Conservation (phyloP, 1,284 basidiomycete species). For the Neolentinus lepideus region DNA sequence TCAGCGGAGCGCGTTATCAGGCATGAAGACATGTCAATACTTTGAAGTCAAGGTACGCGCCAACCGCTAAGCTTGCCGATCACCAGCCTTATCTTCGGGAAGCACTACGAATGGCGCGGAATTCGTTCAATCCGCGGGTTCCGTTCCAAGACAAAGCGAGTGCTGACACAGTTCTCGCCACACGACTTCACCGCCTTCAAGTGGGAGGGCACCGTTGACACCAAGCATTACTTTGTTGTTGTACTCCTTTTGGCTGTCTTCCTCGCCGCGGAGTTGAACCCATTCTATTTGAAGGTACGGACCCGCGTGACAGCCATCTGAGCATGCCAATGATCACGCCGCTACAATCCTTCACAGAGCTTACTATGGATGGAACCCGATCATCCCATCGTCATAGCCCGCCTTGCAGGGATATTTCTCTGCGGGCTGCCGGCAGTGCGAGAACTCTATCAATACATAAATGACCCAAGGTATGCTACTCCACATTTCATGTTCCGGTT, state of each 20-base stretch:
- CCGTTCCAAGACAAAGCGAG: conserved; percentile 68
- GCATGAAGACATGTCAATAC: conserved; percentile 81
- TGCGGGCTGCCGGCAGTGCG: conserved; percentile 77
- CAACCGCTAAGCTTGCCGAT: neutral
- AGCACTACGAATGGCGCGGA: conserved; percentile 84
- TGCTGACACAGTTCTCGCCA: conserved; percentile 76
- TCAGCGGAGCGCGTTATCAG: conserved; percentile 16
- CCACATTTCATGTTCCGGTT: conserved; percentile 8
- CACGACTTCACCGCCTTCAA: conserved; percentile 83
- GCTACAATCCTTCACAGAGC: conserved; percentile 29
- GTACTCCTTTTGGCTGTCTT: conserved; percentile 74
- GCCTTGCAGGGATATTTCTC: conserved; percentile 70
- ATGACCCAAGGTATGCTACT: conserved; percentile 54
- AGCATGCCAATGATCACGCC: neutral
- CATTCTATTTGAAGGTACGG: conserved; percentile 74
- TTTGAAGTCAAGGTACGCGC: conserved; percentile 71
- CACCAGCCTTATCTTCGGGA: neutral
- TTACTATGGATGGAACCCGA: conserved; percentile 85
- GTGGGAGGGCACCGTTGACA: conserved; percentile 77
- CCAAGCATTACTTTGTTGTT: conserved; percentile 68
- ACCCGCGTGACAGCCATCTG: conserved; percentile 4
- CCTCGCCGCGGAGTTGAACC: conserved; percentile 75
- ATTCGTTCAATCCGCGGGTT: conserved; percentile 68
- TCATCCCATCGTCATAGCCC: conserved; percentile 71
- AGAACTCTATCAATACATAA: conserved; percentile 75